Base-by-base conservation (phyloP, 208 protist species). In the Acanthamoeba polyphaga region DNA sequence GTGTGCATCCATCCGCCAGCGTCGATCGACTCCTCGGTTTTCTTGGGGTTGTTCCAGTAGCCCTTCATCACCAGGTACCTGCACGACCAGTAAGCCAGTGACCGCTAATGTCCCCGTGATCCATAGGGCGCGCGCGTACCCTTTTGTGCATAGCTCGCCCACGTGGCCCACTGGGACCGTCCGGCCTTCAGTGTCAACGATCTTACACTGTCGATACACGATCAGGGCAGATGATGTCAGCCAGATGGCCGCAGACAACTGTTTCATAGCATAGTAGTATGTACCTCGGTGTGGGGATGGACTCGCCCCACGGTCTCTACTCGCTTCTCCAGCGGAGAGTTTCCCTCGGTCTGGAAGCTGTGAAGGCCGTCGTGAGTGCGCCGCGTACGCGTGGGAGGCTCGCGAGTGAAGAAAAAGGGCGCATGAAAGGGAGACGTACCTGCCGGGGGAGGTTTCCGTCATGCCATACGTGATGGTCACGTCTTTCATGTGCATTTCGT, bases 361-460 rank as follows among this genome's bases (percentile, higher is more conserved):
- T 29, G 34, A 22, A 3, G 38, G 38, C 38, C 38, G 38, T 38
- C 38, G 38, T 38, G 38, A 38, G 38, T n/a, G n/a, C n/a, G n/a
- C n/a, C n/a, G n/a, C n/a, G n/a, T n/a, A n/a, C n/a, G n/a, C n/a
- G n/a, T n/a, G n/a, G n/a, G n/a, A n/a, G n/a, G n/a, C n/a, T n/a
- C n/a, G n/a, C n/a, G n/a, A n/a, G n/a, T n/a, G n/a, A n/a, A n/a
- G n/a, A n/a, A n/a, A n/a, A n/a, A n/a, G 34, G 9, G 34, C 64
- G 43, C 9, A 27, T 38, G 27, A 85, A 12, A 27, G 43, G 15
- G 10, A 85, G 76, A 15, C 53, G 32, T 51, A 92, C 87, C 87
- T 94, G 12, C 98, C 95, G 13, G 97, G 97, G 22, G 78, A 95
- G 34, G 97, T 98, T 93, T 98, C 97, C 32, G 97, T 98, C 97